Evolutionary conservation across 2,329 filamentous ascomycete genomes (phyloP).

Genomic region (Amphichorda felina): DNA sequence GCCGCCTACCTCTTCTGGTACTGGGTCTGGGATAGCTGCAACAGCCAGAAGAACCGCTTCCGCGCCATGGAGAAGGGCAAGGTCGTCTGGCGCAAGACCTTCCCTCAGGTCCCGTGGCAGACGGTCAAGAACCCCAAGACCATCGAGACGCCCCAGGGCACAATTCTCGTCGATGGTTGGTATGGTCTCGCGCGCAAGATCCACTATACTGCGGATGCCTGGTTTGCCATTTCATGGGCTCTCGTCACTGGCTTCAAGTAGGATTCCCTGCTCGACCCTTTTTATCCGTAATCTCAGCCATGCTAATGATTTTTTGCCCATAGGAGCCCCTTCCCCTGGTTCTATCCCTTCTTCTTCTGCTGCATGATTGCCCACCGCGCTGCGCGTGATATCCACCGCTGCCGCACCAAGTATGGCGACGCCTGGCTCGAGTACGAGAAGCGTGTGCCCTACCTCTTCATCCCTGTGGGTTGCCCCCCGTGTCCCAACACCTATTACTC

Average conservation of each 20-base stretch:
- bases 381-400: slow-evolving; percentile 63
- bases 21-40: slow-evolving; percentile 86
- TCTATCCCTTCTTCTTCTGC: slow-evolving; percentile 76
- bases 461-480: slow-evolving; percentile 40
- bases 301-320: too few species aligned
- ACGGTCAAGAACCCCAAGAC: slow-evolving; percentile 68
- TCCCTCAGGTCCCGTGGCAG: slow-evolving; percentile 87
- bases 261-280: slow-evolving; percentile 3
- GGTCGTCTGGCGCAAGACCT: slow-evolving; percentile 59
- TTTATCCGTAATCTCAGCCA: too few species aligned
- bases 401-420: slow-evolving; percentile 69
- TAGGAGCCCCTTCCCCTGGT: slow-evolving; percentile 75
- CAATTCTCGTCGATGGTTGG: slow-evolving; percentile 77
- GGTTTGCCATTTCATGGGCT: slow-evolving; percentile 39
- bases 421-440: slow-evolving; percentile 72
- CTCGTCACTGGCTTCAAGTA: slow-evolving; percentile 36
- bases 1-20: slow-evolving; percentile 70
- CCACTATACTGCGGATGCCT: slow-evolving; percentile 36
- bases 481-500: not conserved
- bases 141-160: slow-evolving; percentile 61
- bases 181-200: slow-evolving; percentile 61
- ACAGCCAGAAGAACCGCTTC: slow-evolving; percentile 91
- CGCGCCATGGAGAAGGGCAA: slow-evolving; percentile 67
- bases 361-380: slow-evolving; percentile 76
- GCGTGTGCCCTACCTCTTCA: slow-evolving; percentile 72